These are phyloP conservation scores for Suillus alpinus DNA, from an alignment of 768 basidiomycete species.

Conservation along the genomic window DNA sequence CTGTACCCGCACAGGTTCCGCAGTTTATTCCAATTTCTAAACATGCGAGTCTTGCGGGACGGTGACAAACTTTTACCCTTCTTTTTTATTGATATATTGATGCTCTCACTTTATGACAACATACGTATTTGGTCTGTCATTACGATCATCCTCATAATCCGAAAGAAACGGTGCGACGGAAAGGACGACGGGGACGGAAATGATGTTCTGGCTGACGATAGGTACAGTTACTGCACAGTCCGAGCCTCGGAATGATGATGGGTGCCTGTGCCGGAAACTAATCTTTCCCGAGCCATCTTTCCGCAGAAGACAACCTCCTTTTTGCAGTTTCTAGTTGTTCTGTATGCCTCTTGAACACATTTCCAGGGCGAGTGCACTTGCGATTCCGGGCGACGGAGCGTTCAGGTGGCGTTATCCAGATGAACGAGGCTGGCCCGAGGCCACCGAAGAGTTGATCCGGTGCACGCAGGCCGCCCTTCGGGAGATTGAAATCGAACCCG, in stretches of 20 bases:
- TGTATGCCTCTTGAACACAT: neutral
- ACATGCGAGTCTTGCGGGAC: conserved; percentile 30
- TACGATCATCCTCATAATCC: neutral
- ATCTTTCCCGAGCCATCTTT: neutral
- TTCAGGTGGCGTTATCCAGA: neutral
- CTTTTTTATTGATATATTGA: neutral
- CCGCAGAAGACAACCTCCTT: neutral
- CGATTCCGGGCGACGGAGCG: neutral
- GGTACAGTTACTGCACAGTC: neutral
- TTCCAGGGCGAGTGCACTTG: neutral
- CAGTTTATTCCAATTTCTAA: conserved; percentile 22
- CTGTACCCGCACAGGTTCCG: conserved; percentile 3
- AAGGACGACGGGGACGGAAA: neutral
- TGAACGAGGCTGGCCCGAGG: neutral
- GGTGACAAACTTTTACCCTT: conserved; percentile 13
- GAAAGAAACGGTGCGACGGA: neutral
- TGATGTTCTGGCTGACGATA: neutral
- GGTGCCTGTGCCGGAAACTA: neutral
- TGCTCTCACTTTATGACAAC: neutral
- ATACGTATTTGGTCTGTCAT: neutral
- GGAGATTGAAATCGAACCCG: neutral
- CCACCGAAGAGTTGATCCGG: neutral
- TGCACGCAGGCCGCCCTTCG: neutral
- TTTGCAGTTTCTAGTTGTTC: neutral
- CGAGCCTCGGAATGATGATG: neutral